Conservation (phyloP, 2,329 filamentous ascomycete species). For the Fusarium verticillioides region DNA sequence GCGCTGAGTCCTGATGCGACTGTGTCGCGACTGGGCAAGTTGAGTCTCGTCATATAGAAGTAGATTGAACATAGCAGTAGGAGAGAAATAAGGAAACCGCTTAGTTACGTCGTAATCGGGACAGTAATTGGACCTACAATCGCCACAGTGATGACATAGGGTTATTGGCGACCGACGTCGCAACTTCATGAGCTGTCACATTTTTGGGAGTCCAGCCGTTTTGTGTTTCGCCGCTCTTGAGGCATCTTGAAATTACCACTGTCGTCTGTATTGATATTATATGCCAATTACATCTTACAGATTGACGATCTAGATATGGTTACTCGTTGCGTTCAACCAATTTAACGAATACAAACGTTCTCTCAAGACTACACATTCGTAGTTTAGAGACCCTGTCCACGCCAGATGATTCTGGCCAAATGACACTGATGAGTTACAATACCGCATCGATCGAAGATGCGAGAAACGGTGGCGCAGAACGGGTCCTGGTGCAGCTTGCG, state of each 20-base stretch:
- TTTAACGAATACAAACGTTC: neutral
- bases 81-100: neutral
- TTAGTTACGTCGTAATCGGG: neutral
- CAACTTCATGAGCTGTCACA: conserved; percentile 22
- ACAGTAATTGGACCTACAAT: conserved; percentile 4
- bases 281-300: neutral
- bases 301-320: neutral
- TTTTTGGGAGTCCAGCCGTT: conserved; percentile 5
- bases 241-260: neutral
- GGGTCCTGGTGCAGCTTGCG: conserved; percentile 46
- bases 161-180: conserved; percentile 21
- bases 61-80: neutral
- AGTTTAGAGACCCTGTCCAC: conserved; percentile 2
- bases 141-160: conserved; percentile 5
- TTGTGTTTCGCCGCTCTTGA: neutral
- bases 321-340: neutral
- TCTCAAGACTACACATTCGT: neutral
- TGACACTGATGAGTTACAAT: conserved; percentile 28
- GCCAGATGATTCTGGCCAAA: conserved; percentile 5
- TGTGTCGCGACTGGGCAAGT: neutral
- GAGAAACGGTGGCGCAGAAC: conserved; percentile 44
- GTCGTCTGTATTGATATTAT: neutral
- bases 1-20: conserved; percentile 10
- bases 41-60: neutral
- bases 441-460: conserved; percentile 11